These are phyloP conservation scores for Sonneratia caseolaris DNA, from an alignment of 345 rosid species.

Conservation along the genomic window DNA sequence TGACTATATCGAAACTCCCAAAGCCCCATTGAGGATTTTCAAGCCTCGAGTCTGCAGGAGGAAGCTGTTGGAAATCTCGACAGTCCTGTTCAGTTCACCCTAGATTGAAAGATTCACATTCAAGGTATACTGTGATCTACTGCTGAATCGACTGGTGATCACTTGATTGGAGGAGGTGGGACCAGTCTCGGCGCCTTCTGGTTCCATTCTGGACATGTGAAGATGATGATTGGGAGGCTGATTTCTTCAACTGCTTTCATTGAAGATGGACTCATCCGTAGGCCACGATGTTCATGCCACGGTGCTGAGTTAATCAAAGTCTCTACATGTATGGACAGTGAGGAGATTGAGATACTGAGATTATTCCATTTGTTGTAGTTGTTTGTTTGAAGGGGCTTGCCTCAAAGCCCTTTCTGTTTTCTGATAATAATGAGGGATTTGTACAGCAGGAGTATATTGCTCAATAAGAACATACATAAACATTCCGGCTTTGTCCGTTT, in stretches of 20 bases:
- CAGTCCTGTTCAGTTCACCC: slow-evolving; percentile 29
- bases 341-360: neutral
- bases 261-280: neutral
- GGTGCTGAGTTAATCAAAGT: neutral
- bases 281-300: neutral
- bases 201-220: neutral
- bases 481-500: neutral
- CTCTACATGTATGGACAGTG: neutral
- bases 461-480: neutral
- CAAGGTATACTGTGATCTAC: neutral
- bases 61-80: slow-evolving; percentile 38
- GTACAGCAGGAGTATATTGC: neutral
- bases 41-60: slow-evolving; percentile 28
- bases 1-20: slow-evolving; percentile 48
- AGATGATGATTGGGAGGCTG: neutral
- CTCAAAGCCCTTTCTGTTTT: neutral
- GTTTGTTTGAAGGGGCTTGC: too few species aligned
- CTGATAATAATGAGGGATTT: neutral
- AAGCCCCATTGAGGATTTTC: slow-evolving; percentile 38
- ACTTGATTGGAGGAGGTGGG: neutral
- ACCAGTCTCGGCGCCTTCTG: neutral
- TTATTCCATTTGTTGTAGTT: neutral
- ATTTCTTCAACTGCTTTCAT: neutral
- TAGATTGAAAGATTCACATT: neutral
- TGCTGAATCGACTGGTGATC: neutral